A percentile compares a stretch with the other conserved stretches of the same genome.
Conservation (phyloP, 768 basidiomycete species). For the Lentinula boryana region DNA sequence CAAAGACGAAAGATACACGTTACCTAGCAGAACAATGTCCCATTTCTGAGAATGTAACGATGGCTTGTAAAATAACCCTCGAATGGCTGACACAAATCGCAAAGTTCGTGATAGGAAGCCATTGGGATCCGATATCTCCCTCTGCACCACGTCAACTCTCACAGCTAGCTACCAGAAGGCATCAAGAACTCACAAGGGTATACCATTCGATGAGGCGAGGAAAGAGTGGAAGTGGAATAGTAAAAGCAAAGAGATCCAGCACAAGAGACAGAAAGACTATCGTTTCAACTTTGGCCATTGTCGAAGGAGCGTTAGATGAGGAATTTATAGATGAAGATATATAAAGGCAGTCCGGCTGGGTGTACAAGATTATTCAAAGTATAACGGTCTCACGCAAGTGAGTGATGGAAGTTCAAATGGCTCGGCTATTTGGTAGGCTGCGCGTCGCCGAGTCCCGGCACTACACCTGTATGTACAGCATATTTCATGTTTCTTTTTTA, state of each 20-base stretch:
- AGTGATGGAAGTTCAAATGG: not conserved
- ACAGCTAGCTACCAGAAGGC: not conserved
- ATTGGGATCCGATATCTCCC: constrained; percentile 63
- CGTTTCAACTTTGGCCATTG: constrained; percentile 65
- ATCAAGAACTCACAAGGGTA: constrained; percentile 45
- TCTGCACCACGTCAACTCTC: constrained; percentile 28
- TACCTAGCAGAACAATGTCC: constrained; percentile 92
- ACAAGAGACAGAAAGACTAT: constrained; percentile 89
- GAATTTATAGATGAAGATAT: not conserved
- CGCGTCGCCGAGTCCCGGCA: not conserved
- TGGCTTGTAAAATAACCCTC: constrained; percentile 60
- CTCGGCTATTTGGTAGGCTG: not conserved
- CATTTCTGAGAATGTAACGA: constrained; percentile 65
- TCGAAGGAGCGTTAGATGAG: not conserved
- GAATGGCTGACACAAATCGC: constrained; percentile 54
- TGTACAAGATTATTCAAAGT: no score
- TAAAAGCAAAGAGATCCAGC: constrained; percentile 88
- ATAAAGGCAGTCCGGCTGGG: not conserved
- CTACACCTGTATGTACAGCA: not conserved
- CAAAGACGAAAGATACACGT: not conserved
- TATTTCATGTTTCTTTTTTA: not conserved
- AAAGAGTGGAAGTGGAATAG: constrained; percentile 92
- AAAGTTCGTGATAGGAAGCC: constrained; percentile 75
- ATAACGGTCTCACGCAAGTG: not conserved
- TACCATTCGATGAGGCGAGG: constrained; percentile 98